A percentile compares a stretch with the other conserved stretches of the same genome.
Conservation (phyloP, 805 yeast genomes). For the Candida ulmi region DNA sequence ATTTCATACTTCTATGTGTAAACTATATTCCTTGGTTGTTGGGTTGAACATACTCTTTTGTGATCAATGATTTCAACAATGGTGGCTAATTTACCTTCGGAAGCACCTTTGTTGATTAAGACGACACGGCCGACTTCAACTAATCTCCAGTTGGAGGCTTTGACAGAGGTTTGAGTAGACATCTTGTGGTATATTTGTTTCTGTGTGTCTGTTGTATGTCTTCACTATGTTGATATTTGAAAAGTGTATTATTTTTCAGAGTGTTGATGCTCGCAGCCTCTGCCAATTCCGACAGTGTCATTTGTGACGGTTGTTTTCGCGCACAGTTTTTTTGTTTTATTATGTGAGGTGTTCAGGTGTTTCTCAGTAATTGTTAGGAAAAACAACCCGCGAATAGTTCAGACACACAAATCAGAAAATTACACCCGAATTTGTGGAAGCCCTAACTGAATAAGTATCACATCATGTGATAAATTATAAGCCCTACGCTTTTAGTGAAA, state of each 20-base stretch:
- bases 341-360: constrained; percentile 1
- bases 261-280: constrained; percentile 2
- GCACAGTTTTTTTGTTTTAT: background rate
- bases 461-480: too few species aligned
- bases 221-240: constrained; percentile 4
- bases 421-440: too few species aligned
- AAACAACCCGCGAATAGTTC: too few species aligned
- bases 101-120: constrained; percentile 73
- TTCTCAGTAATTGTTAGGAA: background rate
- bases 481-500: background rate
- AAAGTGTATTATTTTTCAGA: constrained; percentile 3
- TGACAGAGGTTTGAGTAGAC: constrained; percentile 74
- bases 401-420: background rate
- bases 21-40: background rate
- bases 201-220: background rate
- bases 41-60: constrained; percentile 75
- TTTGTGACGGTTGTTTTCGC: constrained; percentile 2
- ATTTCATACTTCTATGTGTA: background rate
- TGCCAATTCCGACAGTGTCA: constrained; percentile 2
- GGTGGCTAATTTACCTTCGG: constrained; percentile 83
- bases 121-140: constrained; percentile 99
- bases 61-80: constrained; percentile 99
- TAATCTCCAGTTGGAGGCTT: constrained; percentile 98
- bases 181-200: constrained; percentile 29
- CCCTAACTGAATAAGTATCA: too few species aligned